Conservation (phyloP, 1,284 basidiomycete species). For the Thecaphora frezii region DNA sequence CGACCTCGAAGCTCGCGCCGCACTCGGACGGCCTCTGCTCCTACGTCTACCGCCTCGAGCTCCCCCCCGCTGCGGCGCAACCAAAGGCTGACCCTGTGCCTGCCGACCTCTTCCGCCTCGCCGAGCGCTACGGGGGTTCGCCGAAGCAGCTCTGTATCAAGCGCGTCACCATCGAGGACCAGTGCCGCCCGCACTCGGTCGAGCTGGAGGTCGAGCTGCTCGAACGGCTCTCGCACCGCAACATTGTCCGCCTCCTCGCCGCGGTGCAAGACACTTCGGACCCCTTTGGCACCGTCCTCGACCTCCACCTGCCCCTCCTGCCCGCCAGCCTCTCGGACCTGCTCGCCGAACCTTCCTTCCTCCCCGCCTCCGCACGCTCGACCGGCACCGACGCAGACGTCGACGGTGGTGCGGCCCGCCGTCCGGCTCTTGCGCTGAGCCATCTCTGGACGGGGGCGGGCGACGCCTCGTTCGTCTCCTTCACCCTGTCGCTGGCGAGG, state of each 20-base stretch:
- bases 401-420: neutral
- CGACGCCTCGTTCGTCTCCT: neutral
- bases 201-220: constrained; percentile 33
- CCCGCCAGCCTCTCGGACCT: constrained; percentile 24
- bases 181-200: constrained; percentile 41
- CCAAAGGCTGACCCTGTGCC: too few species aligned
- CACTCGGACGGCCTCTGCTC: constrained; percentile 23
- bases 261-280: constrained; percentile 40
- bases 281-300: constrained; percentile 23
- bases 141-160: constrained; percentile 38
- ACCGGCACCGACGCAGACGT: neutral
- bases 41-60: constrained; percentile 8
- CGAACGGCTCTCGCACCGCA: constrained; percentile 7
- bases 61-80: too few species aligned
- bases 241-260: constrained; percentile 32
- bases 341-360: constrained; percentile 14
- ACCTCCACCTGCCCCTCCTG: constrained; percentile 47
- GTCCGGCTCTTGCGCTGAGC: constrained; percentile 6
- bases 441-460: constrained; percentile 8
- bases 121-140: constrained; percentile 3
- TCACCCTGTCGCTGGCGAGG: constrained; percentile 5
- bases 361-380: neutral
- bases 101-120: neutral
- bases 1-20: constrained; percentile 2
- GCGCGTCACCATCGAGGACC: constrained; percentile 34